phyloP scores from a whole-genome alignment of 192 early-diverging fungal species.

The Coemansia aciculifera region DNA sequence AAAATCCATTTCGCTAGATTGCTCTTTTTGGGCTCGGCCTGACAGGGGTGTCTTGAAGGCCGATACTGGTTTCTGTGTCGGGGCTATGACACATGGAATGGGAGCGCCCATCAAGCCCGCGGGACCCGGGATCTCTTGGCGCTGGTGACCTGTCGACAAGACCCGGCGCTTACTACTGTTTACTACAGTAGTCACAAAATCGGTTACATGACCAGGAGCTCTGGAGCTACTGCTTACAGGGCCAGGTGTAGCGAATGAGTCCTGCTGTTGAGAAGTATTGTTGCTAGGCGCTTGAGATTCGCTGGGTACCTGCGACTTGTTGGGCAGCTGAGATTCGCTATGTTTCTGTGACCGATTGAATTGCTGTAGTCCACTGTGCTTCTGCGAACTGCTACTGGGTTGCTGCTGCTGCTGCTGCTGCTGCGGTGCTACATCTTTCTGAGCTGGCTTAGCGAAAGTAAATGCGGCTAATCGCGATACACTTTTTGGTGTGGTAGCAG shows the following conservation, averaged over 20 bases:
- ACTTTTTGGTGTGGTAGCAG: background rate
- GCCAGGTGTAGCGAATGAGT: background rate
- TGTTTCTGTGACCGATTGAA: background rate
- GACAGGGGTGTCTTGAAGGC: slow-evolving; percentile 35
- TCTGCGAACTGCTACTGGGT: background rate
- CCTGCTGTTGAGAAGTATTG: background rate
- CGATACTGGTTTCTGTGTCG: slow-evolving; percentile 30
- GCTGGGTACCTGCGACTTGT: background rate
- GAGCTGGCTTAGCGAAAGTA: background rate
- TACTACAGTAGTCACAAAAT: slow-evolving; percentile 26
- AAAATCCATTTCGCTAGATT: slow-evolving; percentile 35
- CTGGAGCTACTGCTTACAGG: background rate
- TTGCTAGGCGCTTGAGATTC: background rate
- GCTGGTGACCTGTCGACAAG: background rate
- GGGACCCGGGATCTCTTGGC: slow-evolving; percentile 37
- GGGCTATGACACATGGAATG: background rate
- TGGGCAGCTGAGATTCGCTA: background rate
- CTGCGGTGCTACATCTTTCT: background rate
- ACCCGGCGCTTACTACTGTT: slow-evolving; percentile 12
- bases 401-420: background rate
- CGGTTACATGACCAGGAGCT: background rate
- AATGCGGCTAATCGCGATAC: slow-evolving; percentile 1
- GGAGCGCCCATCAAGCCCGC: slow-evolving; percentile 24
- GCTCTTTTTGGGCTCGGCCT: slow-evolving; percentile 11
- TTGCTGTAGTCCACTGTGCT: background rate